Conservation (phyloP, 129 eudicot genomes). For the Glebionis coronaria region DNA sequence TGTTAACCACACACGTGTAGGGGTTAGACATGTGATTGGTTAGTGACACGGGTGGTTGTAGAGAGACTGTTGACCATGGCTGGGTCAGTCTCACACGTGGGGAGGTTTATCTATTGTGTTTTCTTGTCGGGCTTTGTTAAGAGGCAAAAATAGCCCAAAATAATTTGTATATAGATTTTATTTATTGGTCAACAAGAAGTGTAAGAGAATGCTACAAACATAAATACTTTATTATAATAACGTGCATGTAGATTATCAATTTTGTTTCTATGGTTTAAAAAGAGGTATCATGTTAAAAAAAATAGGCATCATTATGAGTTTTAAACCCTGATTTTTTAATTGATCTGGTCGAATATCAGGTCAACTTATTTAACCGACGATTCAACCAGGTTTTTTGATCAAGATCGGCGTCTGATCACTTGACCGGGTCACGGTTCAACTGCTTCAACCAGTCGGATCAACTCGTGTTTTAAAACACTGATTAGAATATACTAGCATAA, state of each 20-base stretch:
- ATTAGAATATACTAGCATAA: too few species aligned
- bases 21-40: slow-evolving; percentile 31
- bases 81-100: slow-evolving; percentile 33
- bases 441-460: too few species aligned
- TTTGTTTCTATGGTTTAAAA: not conserved
- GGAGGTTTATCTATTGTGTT: slow-evolving; percentile 41
- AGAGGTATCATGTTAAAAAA: not conserved
- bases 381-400: too few species aligned
- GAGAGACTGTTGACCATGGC: slow-evolving; percentile 39
- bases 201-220: slow-evolving; percentile 22
- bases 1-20: slow-evolving; percentile 57
- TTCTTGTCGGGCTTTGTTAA: slow-evolving; percentile 55
- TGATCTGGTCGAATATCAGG: too few species aligned
- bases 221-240: not conserved
- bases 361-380: too few species aligned
- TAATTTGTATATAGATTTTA: slow-evolving; percentile 5
- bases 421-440: too few species aligned
- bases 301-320: too few species aligned
- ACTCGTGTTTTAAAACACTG: too few species aligned
- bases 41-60: slow-evolving; percentile 33
- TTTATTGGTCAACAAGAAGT: slow-evolving; percentile 1
- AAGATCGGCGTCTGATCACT: too few species aligned
- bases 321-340: too few species aligned
- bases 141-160: slow-evolving; percentile 50
- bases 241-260: not conserved